These are phyloP conservation scores for Coffea eugenioides DNA, from an alignment of 257 asterid species.

Conservation along the genomic window DNA sequence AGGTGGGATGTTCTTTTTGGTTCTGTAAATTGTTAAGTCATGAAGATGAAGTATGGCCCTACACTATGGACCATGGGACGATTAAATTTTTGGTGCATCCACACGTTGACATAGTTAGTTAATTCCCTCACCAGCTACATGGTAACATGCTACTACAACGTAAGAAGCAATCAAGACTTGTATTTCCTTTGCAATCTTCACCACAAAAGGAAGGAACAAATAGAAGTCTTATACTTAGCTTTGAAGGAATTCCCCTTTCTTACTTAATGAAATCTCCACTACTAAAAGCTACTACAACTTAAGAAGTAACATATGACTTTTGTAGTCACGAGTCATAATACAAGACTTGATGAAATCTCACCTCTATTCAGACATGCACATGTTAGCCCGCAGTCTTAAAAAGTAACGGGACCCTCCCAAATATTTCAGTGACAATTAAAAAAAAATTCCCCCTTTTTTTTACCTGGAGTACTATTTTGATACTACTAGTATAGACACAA, in stretches of 20 bases:
- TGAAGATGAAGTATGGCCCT: background rate
- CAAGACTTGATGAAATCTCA: constrained; percentile 2
- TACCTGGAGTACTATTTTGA: no score
- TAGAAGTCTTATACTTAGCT: no score
- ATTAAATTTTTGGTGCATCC: background rate
- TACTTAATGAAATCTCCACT: no score
- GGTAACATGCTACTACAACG: background rate
- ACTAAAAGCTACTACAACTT: background rate
- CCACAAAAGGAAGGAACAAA: no score
- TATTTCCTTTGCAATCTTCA: background rate
- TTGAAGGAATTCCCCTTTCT: no score
- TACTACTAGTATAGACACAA: background rate
- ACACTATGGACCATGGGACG: constrained; percentile 2
- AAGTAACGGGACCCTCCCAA: background rate
- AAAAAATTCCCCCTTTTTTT: background rate
- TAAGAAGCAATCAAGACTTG: background rate
- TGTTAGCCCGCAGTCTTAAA: background rate
- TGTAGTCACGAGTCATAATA: constrained; percentile 1
- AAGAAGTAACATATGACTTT: background rate
- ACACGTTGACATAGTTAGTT: background rate
- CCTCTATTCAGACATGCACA: constrained; percentile 6
- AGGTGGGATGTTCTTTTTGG: background rate
- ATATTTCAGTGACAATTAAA: background rate
- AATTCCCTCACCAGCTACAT: background rate
- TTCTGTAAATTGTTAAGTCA: background rate